phyloP scores from a whole-genome alignment of 164 flowering plant genomes.

The Brasenia schreberi region DNA sequence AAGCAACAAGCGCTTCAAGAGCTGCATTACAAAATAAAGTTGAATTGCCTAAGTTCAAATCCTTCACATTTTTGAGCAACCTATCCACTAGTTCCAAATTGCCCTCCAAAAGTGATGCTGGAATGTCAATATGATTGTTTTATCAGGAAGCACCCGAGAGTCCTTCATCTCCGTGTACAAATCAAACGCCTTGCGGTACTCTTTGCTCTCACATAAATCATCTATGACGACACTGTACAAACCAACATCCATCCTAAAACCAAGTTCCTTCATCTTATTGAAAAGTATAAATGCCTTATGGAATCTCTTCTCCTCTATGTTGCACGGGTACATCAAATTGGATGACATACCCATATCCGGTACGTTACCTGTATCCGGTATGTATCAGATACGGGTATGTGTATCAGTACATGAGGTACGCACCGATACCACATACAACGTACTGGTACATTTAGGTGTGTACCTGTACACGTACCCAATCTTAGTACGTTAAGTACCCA shows the following conservation, averaged over 20 bases:
- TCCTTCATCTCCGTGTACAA: constrained; percentile 54
- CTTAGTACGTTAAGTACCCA: no score
- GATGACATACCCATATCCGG: no score
- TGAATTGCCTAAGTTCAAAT: constrained; percentile 15
- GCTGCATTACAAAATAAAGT: constrained; percentile 32
- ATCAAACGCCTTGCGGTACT: constrained; percentile 33
- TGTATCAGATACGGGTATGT: no score
- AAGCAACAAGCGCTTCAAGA: constrained; percentile 32
- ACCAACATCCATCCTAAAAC: constrained; percentile 33
- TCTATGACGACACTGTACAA: constrained; percentile 58
- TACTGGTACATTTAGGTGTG: no score
- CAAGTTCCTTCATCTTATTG: constrained; percentile 45
- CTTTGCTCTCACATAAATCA: constrained; percentile 50
- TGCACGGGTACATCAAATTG: no score
- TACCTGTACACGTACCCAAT: no score
- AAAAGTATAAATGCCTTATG: constrained; percentile 55
- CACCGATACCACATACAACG: no score
- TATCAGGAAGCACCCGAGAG: constrained; percentile 43
- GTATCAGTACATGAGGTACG: no score
- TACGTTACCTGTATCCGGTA: no score
- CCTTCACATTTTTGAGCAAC: constrained; percentile 13
- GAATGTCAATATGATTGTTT: constrained; percentile 22
- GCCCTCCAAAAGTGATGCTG: constrained; percentile 26
- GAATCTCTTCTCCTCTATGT: constrained; percentile 31
- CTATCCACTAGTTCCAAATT: constrained; percentile 13